Conservation (phyloP, 1,284 basidiomycete genomes). For the Waitea zeae region DNA sequence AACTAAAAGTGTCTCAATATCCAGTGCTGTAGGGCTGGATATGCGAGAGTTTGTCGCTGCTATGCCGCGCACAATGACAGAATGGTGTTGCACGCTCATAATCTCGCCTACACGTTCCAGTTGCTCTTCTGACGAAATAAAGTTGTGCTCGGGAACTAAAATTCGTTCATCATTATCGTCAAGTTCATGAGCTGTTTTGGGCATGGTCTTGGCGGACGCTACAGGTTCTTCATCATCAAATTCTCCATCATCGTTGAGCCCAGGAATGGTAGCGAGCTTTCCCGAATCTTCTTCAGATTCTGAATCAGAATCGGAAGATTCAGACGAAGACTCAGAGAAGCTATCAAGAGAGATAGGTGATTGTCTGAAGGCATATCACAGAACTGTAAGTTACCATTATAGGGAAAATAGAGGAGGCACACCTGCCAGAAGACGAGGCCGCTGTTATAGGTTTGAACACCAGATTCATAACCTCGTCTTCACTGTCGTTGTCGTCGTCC, state of each 20-base stretch:
- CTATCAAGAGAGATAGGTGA: no score
- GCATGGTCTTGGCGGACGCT: slow-evolving; percentile 23
- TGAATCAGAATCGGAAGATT: slow-evolving; percentile 15
- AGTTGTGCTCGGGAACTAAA: slow-evolving; percentile 35
- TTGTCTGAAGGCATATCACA: no score
- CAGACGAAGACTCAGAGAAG: no score
- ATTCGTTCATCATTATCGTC: slow-evolving; percentile 24
- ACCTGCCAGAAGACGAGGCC: no score
- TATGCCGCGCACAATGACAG: slow-evolving; percentile 52
- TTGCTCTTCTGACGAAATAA: slow-evolving; percentile 36
- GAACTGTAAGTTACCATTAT: no score
- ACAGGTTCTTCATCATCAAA: slow-evolving; percentile 28
- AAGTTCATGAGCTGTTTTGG: slow-evolving; percentile 51
- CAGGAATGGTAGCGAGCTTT: slow-evolving; percentile 15
- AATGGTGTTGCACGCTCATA: slow-evolving; percentile 49
- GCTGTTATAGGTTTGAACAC: no score
- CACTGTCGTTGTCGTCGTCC: slow-evolving; percentile 34
- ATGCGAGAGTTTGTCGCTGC: slow-evolving; percentile 22
- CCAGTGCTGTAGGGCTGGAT: slow-evolving; percentile 44
- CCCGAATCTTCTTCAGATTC: slow-evolving; percentile 8
- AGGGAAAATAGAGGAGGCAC: no score
- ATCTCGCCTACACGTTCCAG: slow-evolving; percentile 63
- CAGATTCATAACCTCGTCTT: slow-evolving; percentile 59
- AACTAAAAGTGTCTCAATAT: slow-evolving; percentile 74
- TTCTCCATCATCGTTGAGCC: slow-evolving; percentile 20